Evolutionary conservation across 2,329 filamentous ascomycete genomes (phyloP).

Genomic region (Ophiosphaerella korrae): DNA sequence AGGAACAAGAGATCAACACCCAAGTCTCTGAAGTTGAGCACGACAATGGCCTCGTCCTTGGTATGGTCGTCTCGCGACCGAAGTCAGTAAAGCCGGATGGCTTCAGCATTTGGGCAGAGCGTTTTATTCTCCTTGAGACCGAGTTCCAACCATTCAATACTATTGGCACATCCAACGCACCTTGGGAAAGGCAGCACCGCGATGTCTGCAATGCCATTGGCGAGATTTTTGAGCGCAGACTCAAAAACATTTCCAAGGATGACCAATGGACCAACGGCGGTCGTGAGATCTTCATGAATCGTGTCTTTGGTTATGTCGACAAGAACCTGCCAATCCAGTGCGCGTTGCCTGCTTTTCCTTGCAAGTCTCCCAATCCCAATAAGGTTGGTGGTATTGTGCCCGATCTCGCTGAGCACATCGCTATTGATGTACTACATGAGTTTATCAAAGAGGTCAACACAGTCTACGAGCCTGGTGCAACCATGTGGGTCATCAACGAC

Average conservation of each 20-base stretch:
- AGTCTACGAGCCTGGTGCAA: constrained; percentile 49
- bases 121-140: constrained; percentile 36
- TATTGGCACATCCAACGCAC: constrained; percentile 21
- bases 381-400: constrained; percentile 60
- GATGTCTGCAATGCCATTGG: constrained; percentile 25
- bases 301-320: constrained; percentile 34
- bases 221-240: constrained; percentile 33
- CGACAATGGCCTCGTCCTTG: constrained; percentile 26
- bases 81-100: constrained; percentile 28
- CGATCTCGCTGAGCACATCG: constrained; percentile 52
- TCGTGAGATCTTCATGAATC: constrained; percentile 29
- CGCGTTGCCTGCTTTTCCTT: constrained; percentile 63
- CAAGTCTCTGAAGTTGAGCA: constrained; percentile 27
- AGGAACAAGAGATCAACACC: constrained; percentile 24
- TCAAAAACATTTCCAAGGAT: constrained; percentile 35
- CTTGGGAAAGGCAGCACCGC: constrained; percentile 25
- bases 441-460: constrained; percentile 49
- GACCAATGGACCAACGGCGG: constrained; percentile 36
- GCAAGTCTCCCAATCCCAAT: constrained; percentile 63
- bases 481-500: constrained; percentile 52
- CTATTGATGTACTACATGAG: constrained; percentile 48
- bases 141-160: constrained; percentile 29
- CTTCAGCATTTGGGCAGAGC: constrained; percentile 33
- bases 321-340: constrained; percentile 33
- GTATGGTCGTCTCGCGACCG: constrained; percentile 29